phyloP scores from a whole-genome alignment of 1,284 basidiomycete species.

The Boletellus deceptivus region DNA sequence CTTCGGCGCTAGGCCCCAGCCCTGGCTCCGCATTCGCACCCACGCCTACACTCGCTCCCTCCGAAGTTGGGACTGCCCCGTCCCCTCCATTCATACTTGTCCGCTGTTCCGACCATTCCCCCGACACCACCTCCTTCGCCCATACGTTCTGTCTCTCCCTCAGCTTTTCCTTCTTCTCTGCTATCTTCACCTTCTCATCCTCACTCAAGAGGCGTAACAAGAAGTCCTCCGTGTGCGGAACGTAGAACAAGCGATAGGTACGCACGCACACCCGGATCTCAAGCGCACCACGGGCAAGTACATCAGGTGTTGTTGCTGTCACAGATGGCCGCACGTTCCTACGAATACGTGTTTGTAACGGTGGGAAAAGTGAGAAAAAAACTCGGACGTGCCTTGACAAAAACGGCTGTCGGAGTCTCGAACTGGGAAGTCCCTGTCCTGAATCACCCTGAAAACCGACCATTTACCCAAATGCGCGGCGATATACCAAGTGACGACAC shows the following conservation, averaged over 20 bases:
- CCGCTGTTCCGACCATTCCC: slow-evolving; percentile 13
- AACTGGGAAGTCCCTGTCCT: slow-evolving; percentile 49
- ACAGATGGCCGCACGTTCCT: slow-evolving; percentile 46
- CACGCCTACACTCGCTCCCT: background rate
- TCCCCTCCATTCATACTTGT: background rate
- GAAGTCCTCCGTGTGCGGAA: slow-evolving; percentile 69
- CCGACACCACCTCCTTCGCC: slow-evolving; percentile 17
- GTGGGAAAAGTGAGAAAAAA: background rate
- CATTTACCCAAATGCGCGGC: background rate
- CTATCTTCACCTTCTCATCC: slow-evolving; percentile 5
- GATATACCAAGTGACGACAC: slow-evolving; percentile 27
- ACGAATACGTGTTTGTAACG: background rate
- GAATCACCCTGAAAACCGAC: slow-evolving; percentile 44
- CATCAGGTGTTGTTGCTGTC: slow-evolving; percentile 40
- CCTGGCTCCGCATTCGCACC: background rate
- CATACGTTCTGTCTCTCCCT: slow-evolving; percentile 13
- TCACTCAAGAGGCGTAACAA: slow-evolving; percentile 38
- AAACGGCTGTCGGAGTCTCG: slow-evolving; percentile 67
- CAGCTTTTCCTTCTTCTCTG: slow-evolving; percentile 4
- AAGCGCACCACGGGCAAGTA: slow-evolving; percentile 56
- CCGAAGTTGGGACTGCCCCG: background rate
- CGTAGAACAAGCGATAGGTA: slow-evolving; percentile 85
- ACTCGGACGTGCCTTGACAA: slow-evolving; percentile 59
- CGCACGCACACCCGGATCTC: slow-evolving; percentile 82
- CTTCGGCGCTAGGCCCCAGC: background rate